Conservation (phyloP, 179 eudicot species). For the Drosera spatulata region DNA sequence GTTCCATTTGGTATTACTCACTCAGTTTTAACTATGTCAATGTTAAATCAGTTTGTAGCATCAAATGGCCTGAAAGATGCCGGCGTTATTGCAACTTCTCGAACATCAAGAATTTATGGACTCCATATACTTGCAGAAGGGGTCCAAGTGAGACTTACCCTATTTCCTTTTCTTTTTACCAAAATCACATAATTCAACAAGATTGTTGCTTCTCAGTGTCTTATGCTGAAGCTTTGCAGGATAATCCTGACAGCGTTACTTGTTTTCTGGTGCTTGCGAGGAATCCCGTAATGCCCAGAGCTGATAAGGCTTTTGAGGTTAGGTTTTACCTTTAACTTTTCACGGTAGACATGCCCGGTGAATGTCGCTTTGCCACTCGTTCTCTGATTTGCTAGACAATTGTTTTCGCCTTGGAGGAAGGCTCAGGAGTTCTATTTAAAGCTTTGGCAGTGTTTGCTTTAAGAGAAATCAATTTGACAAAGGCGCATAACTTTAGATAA, state of each 20-base stretch:
- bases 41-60: conserved; percentile 19
- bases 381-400: conserved; percentile 26
- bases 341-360: not conserved
- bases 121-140: conserved; percentile 22
- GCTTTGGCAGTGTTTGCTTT: conserved; percentile 57
- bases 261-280: conserved; percentile 56
- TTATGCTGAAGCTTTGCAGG: conserved; percentile 19
- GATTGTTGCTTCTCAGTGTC: not conserved
- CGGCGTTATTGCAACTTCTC: conserved; percentile 28
- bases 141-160: conserved; percentile 18
- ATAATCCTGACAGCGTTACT: conserved; percentile 45
- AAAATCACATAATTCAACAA: not conserved
- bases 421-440: conserved; percentile 57
- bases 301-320: conserved; percentile 49
- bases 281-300: conserved; percentile 51
- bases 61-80: conserved; percentile 19
- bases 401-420: conserved; percentile 58
- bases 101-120: conserved; percentile 33
- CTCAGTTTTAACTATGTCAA: not conserved
- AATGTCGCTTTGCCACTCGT: not conserved
- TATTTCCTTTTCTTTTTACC: not conserved
- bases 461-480: conserved; percentile 41
- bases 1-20: not conserved
- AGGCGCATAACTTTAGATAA: conserved; percentile 23
- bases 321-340: not conserved